Evolutionary conservation across 2,329 filamentous ascomycete genomes (phyloP).

Genomic region (Fusarium concolor): DNA sequence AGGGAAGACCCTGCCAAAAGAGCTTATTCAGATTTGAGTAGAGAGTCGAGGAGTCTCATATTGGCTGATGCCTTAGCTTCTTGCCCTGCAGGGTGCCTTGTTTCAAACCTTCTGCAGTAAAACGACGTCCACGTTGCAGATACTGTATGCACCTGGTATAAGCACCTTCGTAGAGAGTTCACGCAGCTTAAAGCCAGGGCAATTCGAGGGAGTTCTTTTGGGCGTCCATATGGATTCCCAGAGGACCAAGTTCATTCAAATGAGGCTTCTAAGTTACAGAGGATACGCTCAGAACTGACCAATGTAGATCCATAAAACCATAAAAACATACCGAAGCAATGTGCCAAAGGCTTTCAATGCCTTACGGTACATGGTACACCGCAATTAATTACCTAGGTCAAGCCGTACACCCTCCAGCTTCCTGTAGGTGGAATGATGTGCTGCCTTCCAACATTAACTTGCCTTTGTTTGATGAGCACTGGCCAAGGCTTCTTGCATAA

Average conservation of each 20-base stretch:
- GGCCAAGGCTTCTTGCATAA: slow-evolving; percentile 6
- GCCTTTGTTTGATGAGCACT: slow-evolving; percentile 12
- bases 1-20: slow-evolving; percentile 11
- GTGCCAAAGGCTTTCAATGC: background rate
- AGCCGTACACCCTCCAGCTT: background rate
- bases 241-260: background rate
- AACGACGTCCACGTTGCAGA: background rate
- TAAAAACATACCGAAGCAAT: background rate
- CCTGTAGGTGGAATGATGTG: slow-evolving; percentile 8
- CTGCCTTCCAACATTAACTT: background rate
- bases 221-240: background rate
- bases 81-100: slow-evolving; percentile 15
- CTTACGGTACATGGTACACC: background rate
- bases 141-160: background rate
- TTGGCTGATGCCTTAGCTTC: slow-evolving; percentile 5
- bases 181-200: background rate
- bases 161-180: background rate
- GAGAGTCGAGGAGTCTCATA: background rate
- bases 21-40: slow-evolving; percentile 18
- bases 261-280: background rate
- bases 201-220: background rate
- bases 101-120: slow-evolving; percentile 11
- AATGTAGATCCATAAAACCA: background rate
- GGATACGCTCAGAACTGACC: background rate
- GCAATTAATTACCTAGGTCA: background rate